Evolutionary conservation across 2,329 filamentous ascomycete species (phyloP), one percentile per base, ranked within the genome.

Genomic region (Pyrenochaeta sp.): DNA sequence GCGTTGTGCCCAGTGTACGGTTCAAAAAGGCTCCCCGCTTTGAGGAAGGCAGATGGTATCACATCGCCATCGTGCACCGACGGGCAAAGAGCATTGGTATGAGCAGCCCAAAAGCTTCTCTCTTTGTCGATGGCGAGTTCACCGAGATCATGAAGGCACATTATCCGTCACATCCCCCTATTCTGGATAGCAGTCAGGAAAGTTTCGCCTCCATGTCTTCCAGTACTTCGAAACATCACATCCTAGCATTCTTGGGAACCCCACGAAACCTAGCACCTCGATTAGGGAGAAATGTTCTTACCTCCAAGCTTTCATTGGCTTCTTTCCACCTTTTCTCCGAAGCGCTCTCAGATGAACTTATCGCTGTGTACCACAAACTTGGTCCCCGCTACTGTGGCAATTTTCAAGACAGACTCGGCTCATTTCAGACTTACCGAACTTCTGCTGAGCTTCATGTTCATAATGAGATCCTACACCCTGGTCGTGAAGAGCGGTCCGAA

Each of bases 71-170:
- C 56, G 91, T 95, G 20, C 95, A 99, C 75, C 87, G 90, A 44
- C 85, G 89, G 74, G 86, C 90, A 0, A 92, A 89, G 73, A 64
- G 55, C 7, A 71, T 74, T 30, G 86, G 90, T 2, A 87, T 91
- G 73, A 84, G 85, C 9, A 85, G 89, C 2, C 91, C 91, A 67
- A 92, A 92, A 66, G 94, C 94, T 15, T 90, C 90, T 11, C 83
- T 99, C 11, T 98, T 94, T 70, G 87, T 99, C 58, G 87, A 99
- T 74, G 95, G 95, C 46, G 91, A 97, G 71, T 97, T 97, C 75
- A 88, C 90, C 21, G 95, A 99, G 75, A 92, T 97, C 70, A 83
- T 95, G 60, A 93, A 93, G 70, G 92, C 92, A 52, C 87, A 90
- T 47, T 99, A 97, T 69, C 95, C 95, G 2, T 83, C 86, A n/a